Percentiles rank a stretch among this genome's conserved stretches.
These are phyloP conservation scores for Mycena latifolia DNA, from an alignment of 768 basidiomycete genomes.

Conservation along the genomic window DNA sequence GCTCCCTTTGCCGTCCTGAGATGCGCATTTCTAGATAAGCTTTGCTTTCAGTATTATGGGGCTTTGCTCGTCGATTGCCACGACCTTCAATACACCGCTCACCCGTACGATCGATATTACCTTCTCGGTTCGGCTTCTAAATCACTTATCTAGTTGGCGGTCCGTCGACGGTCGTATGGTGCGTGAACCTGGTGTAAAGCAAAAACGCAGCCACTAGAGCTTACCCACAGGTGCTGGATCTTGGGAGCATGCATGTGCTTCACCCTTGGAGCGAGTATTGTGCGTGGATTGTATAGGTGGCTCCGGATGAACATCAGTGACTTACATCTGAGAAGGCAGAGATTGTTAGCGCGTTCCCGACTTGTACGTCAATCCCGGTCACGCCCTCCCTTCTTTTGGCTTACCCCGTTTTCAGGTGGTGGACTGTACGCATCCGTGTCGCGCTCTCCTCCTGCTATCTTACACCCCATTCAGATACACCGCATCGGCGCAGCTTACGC, in stretches of 20 bases:
- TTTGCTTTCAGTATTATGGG: conserved; percentile 89
- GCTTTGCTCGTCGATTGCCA: conserved; percentile 81
- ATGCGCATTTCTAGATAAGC: conserved; percentile 60
- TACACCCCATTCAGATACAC: conserved; percentile 64
- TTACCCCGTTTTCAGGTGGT: conserved; percentile 46
- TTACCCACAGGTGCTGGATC: conserved; percentile 81
- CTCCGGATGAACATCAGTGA: no score
- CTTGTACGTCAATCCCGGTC: conserved; percentile 49
- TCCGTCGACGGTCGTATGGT: conserved; percentile 67
- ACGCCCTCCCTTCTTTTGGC: not conserved
- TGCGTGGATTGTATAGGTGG: no score
- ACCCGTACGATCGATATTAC: conserved; percentile 39
- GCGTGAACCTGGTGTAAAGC: not conserved
- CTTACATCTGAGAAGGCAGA: no score
- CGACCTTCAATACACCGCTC: conserved; percentile 83
- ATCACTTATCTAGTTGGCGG: conserved; percentile 59
- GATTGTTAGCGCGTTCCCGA: conserved; percentile 77
- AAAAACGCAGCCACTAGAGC: conserved; percentile 16
- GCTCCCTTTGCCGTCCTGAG: conserved; percentile 3
- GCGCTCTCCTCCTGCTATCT: not conserved
- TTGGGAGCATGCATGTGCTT: conserved; percentile 80
- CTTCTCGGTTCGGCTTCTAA: no score
- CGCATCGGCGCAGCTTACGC: conserved; percentile 83
- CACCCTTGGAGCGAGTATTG: conserved; percentile 77
- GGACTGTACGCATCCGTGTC: conserved; percentile 62